Percentiles rank a stretch among this genome's conserved stretches.
These are phyloP conservation scores for Melanomma pulvis-pyrius DNA, from an alignment of 495 filamentous ascomycete genomes.

Conservation along the genomic window DNA sequence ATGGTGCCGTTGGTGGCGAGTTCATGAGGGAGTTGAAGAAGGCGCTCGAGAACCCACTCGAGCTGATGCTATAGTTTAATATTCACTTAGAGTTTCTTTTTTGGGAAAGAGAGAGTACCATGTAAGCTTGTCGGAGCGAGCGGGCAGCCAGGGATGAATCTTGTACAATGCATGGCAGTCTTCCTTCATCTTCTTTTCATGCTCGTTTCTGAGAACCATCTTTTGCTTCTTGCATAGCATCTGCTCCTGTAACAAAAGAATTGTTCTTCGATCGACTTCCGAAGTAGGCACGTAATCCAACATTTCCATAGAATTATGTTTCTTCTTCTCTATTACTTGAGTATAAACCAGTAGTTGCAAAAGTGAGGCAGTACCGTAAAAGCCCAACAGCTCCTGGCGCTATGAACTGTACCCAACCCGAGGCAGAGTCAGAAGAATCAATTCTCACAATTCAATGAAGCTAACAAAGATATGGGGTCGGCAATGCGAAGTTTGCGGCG, in stretches of 20 bases:
- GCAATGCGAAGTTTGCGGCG: too few species aligned
- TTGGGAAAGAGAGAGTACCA: background rate
- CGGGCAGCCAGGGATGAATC: background rate
- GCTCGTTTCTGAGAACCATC: conserved; percentile 1
- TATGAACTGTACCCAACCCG: too few species aligned
- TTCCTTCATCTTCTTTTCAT: background rate
- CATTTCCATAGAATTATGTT: too few species aligned
- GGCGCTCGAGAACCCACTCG: conserved; percentile 93
- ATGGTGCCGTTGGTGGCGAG: conserved; percentile 93
- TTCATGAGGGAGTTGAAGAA: conserved; percentile 98
- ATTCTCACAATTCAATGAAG: too few species aligned
- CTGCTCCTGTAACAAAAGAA: conserved; percentile 13
- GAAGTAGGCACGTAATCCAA: conserved; percentile 4
- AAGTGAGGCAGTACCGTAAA: too few species aligned
- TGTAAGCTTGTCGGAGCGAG: conserved; percentile 19
- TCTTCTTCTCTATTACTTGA: too few species aligned
- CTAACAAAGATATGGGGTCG: too few species aligned
- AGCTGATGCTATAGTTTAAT: conserved; percentile 76
- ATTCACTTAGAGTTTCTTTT: background rate
- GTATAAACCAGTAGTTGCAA: too few species aligned
- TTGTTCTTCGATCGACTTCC: background rate
- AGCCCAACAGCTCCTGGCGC: too few species aligned
- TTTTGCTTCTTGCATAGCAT: conserved; percentile 10
- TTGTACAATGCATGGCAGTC: conserved; percentile 30
- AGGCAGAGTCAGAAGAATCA: too few species aligned